A percentile compares a stretch with the other conserved stretches of the same genome.
phyloP scores from a whole-genome alignment of 345 rosid species.

The Eucalyptus curtisii region DNA sequence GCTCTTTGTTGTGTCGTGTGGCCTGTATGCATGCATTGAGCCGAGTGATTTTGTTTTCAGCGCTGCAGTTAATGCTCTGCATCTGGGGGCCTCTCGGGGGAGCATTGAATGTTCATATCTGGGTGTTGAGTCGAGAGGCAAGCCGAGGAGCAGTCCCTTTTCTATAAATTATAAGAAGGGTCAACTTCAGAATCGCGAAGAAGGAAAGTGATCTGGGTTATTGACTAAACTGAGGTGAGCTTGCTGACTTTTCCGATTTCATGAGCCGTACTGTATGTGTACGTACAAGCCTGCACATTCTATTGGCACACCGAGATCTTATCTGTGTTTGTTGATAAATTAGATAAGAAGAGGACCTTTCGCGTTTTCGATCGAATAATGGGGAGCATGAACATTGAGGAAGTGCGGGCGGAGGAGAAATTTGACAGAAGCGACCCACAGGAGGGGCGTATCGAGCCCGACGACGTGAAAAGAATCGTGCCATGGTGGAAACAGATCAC shows the following conservation, averaged over 20 bases:
- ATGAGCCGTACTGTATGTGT: neutral
- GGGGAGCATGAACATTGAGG: neutral
- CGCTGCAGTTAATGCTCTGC: neutral
- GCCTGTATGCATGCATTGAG: neutral
- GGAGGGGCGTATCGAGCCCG: constrained; percentile 21
- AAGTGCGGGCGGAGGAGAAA: neutral
- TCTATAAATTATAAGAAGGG: neutral
- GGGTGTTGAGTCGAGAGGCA: neutral
- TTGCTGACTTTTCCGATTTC: neutral
- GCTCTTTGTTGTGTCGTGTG: neutral
- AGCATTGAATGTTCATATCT: neutral
- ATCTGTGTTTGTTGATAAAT: neutral
- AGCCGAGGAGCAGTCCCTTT: neutral
- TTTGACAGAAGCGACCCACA: neutral
- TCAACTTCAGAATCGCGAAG: neutral
- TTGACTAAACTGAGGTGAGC: neutral
- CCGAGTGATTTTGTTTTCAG: neutral
- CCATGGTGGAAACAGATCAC: constrained; percentile 91
- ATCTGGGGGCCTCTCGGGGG: neutral
- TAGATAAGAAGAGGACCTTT: neutral
- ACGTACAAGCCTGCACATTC: neutral
- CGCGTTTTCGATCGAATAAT: neutral
- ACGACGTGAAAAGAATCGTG: constrained; percentile 30
- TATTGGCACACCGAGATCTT: neutral
- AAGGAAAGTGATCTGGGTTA: neutral